Conservation (phyloP, 1,284 basidiomycete genomes). For the Cryptococcus sp. region DNA sequence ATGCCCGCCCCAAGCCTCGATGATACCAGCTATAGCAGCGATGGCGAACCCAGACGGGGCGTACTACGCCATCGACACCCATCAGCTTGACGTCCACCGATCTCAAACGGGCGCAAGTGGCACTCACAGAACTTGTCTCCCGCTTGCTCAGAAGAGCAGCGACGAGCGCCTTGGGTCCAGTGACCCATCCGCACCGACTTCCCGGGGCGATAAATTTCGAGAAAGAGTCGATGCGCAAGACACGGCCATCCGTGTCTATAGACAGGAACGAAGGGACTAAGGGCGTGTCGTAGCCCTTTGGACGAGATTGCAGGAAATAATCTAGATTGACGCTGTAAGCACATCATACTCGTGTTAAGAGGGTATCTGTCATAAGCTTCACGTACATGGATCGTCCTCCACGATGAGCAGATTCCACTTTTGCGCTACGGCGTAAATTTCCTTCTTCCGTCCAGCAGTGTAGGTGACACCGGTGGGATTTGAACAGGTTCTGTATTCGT, state of each 20-base stretch:
- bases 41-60: constrained; percentile 40
- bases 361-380: not conserved
- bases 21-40: constrained; percentile 30
- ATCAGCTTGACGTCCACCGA: not conserved
- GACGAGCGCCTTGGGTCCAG: constrained; percentile 45
- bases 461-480: constrained; percentile 75
- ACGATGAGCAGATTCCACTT: constrained; percentile 69
- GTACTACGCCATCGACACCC: constrained; percentile 15
- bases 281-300: constrained; percentile 50
- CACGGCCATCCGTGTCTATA: constrained; percentile 73
- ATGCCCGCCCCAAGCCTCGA: constrained; percentile 40
- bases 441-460: constrained; percentile 63
- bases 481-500: constrained; percentile 60
- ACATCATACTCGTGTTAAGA: not conserved
- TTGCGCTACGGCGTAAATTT: constrained; percentile 71
- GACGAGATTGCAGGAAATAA: constrained; percentile 33
- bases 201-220: constrained; percentile 79
- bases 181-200: constrained; percentile 71
- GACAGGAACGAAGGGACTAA: constrained; percentile 26
- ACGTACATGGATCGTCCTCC: constrained; percentile 69
- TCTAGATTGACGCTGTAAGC: constrained; percentile 36
- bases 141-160: constrained; percentile 28
- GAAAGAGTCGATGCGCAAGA: constrained; percentile 74
- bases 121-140: constrained; percentile 25
- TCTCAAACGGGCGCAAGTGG: constrained; percentile 10